Evolutionary conservation across 2,329 filamentous ascomycete genomes (phyloP), one percentile per base, ranked within the genome.

Genomic region (Stagonosporopsis rhizophila): DNA sequence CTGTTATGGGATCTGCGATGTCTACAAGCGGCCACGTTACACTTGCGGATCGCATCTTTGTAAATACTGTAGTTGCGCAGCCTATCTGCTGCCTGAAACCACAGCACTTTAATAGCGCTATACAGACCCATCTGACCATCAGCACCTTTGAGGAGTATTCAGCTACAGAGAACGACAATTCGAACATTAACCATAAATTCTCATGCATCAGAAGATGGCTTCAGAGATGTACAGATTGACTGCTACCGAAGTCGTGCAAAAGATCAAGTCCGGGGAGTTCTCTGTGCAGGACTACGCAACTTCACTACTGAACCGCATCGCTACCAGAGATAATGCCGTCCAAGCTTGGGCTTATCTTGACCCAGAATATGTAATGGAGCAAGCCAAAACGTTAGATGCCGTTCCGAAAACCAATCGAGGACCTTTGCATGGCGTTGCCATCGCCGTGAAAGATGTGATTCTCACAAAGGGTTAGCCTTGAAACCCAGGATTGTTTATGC

Each of bases 401-500:
- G 60, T 86, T 2, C 81, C 84, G 0, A 39, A 60, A 0, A 74
- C 77, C 1, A 60, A 83, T 52, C 75, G 85, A 51, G 84, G 85
- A 0, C 82, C 82, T 0, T 70, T 88, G 0, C 84, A 87, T 63
- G 85, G 85, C 1, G 68, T 87, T 6, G 79, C 83, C 0, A 72
- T 88, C n/a, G 85, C 78, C 0, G 77, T 87, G 11, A 87, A 87
- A 66, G 85, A 88, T 75, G 78, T 87, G 2, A 84, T 87, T 14
- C 58, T 66, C 35, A 60, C 79, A 78, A 63, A 87, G 81, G 52
- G 52, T 46, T 17, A 52, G 60, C 6, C 6, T 8, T 38, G 8
- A 37, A 5, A 11, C 2, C 4, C 11, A 3, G 7, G 3, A 20
- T 11, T 7, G 11, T 19, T 12, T 17, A 12, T 25, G 8, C 15